Conservation (phyloP, 2,329 filamentous ascomycete species). For the Fusarium duplospermum region DNA sequence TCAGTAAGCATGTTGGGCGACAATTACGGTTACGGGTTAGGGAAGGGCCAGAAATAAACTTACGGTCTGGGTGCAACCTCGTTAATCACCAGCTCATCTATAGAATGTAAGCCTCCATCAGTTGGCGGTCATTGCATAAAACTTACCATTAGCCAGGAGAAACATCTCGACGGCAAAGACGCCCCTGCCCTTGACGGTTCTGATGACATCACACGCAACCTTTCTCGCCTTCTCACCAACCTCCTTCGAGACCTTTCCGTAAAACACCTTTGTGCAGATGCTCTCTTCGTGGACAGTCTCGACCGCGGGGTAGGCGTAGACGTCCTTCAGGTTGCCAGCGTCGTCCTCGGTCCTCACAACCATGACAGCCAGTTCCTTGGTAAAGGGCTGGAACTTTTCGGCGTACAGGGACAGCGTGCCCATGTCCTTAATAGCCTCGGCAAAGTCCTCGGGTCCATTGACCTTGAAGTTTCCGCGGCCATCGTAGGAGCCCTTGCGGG, state of each 20-base stretch:
- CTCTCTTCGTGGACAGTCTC: constrained; percentile 96
- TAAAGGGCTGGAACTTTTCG: constrained; percentile 89
- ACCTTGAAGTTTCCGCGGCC: constrained; percentile 77
- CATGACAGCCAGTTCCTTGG: constrained; percentile 91
- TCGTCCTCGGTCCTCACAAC: constrained; percentile 88
- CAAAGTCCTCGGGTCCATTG: constrained; percentile 57
- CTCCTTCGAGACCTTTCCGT: constrained; percentile 79
- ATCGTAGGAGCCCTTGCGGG: constrained; percentile 90
- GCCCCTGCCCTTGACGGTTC: constrained; percentile 85
- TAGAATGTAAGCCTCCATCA: constrained; percentile 12
- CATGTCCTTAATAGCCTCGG: constrained; percentile 76
- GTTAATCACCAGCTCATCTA: constrained; percentile 78
- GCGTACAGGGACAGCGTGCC: constrained; percentile 82
- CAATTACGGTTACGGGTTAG: not conserved
- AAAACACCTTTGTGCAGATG: constrained; percentile 93
- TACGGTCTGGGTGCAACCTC: constrained; percentile 80
- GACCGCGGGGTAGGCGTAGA: constrained; percentile 85
- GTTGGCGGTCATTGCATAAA: not conserved
- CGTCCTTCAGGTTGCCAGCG: constrained; percentile 58
- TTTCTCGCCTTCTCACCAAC: constrained; percentile 71
- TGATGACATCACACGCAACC: constrained; percentile 66
- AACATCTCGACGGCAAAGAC: constrained; percentile 99
- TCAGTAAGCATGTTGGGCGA: constrained; percentile 41
- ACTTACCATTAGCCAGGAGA: constrained; percentile 74
- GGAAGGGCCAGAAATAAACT: not conserved